Percentiles rank a stretch among this genome's conserved stretches.
Evolutionary conservation across 805 yeast genomes (phyloP).

Genomic region (Ogataea ramenticola): DNA sequence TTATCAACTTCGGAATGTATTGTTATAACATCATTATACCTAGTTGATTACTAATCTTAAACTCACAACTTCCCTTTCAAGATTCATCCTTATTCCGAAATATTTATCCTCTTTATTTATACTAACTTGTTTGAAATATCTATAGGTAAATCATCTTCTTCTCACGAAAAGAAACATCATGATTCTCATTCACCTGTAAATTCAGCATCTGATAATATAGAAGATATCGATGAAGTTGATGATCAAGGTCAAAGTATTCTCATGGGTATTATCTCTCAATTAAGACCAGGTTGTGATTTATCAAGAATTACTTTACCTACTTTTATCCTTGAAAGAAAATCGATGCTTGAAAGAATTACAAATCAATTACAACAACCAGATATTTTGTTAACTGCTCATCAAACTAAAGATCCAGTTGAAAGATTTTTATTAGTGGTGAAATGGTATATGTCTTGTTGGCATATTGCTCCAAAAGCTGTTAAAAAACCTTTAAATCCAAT

Average conservation of each 20-base stretch:
- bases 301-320: slow-evolving; percentile 92
- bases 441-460: slow-evolving; percentile 97
- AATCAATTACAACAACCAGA: slow-evolving; percentile 81
- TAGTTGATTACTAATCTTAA: no score
- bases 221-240: slow-evolving; percentile 89
- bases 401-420: slow-evolving; percentile 46
- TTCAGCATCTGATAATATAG: slow-evolving; percentile 25
- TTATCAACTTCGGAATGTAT: no score
- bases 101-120: no score
- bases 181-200: not conserved
- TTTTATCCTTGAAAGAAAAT: slow-evolving; percentile 87
- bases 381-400: slow-evolving; percentile 62
- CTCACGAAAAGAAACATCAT: slow-evolving; percentile 6
- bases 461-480: slow-evolving; percentile 96
- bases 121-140: no score
- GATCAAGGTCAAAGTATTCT: slow-evolving; percentile 83
- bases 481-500: slow-evolving; percentile 96
- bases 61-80: no score
- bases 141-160: slow-evolving; percentile 16
- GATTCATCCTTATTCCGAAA: no score
- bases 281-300: slow-evolving; percentile 88
- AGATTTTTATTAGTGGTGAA: slow-evolving; percentile 70
- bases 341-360: slow-evolving; percentile 93
- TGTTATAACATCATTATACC: no score
- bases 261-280: slow-evolving; percentile 80